Conservation (phyloP, 495 filamentous ascomycete genomes). For the Schizothecium vesticola region DNA sequence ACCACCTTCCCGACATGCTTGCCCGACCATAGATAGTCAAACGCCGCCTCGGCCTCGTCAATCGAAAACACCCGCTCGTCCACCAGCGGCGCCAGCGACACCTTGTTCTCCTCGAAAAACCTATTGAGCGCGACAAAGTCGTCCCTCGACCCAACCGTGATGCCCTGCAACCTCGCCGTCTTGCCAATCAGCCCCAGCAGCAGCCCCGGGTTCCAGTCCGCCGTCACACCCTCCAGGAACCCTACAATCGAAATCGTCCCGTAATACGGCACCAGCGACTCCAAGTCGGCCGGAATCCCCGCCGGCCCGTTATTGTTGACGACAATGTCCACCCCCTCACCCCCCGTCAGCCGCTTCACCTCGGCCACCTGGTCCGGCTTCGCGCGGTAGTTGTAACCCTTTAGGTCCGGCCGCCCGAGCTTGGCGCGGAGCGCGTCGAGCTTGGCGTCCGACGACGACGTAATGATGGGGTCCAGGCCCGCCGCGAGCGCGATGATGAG, state of each 20-base stretch:
- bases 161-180: constrained; percentile 19
- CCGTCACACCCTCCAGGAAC: constrained; percentile 11
- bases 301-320: constrained; percentile 20
- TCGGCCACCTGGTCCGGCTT: constrained; percentile 17
- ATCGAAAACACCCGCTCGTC: constrained; percentile 34
- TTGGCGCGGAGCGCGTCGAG: constrained; percentile 9
- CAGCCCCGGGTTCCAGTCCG: constrained; percentile 11
- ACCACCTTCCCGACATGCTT: constrained; percentile 46
- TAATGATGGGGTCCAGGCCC: constrained; percentile 33
- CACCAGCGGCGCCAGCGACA: constrained; percentile 28
- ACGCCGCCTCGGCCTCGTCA: constrained; percentile 35
- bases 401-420: not conserved
- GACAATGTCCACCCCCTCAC: constrained; percentile 30
- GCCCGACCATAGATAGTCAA: constrained; percentile 41
- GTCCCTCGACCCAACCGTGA: constrained; percentile 32
- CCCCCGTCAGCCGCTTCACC: constrained; percentile 24
- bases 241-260: constrained; percentile 17
- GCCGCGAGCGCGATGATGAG: constrained; percentile 19
- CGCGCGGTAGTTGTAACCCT: constrained; percentile 27
- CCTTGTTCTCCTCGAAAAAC: constrained; percentile 30
- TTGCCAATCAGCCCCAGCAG: constrained; percentile 17
- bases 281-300: constrained; percentile 16
- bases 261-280: not conserved
- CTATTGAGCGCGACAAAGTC: constrained; percentile 29
- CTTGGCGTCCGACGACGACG: constrained; percentile 34